Evolutionary conservation across 176 grass and related monocot genomes (phyloP).

Genomic region (Musa itinerans): DNA sequence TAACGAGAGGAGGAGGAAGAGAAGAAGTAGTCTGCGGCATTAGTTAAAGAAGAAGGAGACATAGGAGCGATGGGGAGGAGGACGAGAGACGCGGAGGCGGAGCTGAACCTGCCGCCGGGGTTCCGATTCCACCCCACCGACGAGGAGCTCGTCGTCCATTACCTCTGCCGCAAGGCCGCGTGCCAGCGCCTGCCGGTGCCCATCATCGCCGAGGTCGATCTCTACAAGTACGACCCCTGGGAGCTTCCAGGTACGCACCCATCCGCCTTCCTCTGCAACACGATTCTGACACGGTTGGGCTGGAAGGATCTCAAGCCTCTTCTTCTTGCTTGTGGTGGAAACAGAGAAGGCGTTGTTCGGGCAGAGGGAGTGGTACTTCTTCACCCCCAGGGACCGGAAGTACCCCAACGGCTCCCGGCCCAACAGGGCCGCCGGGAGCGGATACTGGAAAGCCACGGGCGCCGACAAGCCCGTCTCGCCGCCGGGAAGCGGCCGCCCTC

Average conservation of each 20-base stretch:
- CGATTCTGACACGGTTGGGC: too few species aligned
- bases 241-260: neutral
- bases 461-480: conserved; percentile 51
- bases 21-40: neutral
- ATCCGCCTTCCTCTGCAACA: too few species aligned
- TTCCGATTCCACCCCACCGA: conserved; percentile 14
- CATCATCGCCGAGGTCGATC: neutral
- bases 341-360: conserved; percentile 75
- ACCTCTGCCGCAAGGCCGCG: conserved; percentile 53
- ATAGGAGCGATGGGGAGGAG: conserved; percentile 5
- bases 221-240: neutral
- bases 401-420: conserved; percentile 66
- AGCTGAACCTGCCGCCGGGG: conserved; percentile 38
- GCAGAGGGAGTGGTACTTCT: conserved; percentile 70
- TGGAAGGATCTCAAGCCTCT: too few species aligned
- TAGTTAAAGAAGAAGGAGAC: neutral
- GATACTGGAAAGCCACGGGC: conserved; percentile 81
- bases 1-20: too few species aligned
- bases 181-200: conserved; percentile 32
- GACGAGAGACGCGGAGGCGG: conserved; percentile 56
- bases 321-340: neutral
- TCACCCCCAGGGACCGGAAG: conserved; percentile 70
- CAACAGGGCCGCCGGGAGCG: conserved; percentile 49
- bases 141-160: conserved; percentile 40
- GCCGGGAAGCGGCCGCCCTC: conserved; percentile 22